Evolutionary conservation across 345 rosid genomes (phyloP), one percentile per base, ranked within the genome.

Genomic region (Citrus reticulata): DNA sequence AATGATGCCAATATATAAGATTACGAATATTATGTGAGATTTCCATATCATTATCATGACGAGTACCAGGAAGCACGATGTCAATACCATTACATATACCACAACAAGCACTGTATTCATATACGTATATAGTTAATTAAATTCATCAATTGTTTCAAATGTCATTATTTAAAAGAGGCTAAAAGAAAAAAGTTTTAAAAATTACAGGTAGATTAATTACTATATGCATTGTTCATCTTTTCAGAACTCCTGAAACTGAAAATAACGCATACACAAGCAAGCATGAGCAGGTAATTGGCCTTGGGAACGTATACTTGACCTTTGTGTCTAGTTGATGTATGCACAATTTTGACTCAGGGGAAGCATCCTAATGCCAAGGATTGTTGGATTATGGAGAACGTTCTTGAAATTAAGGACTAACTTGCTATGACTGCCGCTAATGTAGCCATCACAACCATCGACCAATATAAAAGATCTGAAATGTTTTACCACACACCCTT

Each of bases 241-340:
- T 70, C 62, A 1, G 86, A 81, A 66, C 54, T 83, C 70, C 77
- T 75, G 84, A 88, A 86, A 6, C 87, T 83, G 35, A 88, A 73
- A 22, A 86, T 80, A 79, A 88, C 77, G 0, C 71, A 82, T 0
- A 84, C 65, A 32, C 87, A 86, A n/a, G 89, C 88, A 2, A 89
- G 0, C 88, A 87, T 87, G 27, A 89, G 85, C 4, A 87, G 32
- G 68, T 74, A 80, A 64, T 89, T 87, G 29, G 83, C 55, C 55
- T 83, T 88, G 0, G 91, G 92, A 5, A 88, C 67, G 61, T 85
- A 88, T 61, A 88, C 84, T 32, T 86, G 87, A 4, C 92, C 91
- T 19, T 69, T 79, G 20, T 75, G 40, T 57, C 85, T 69, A 0
- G 81, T 22, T 0, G 88, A 87, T 2, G 87, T 88, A 61, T 88